phyloP scores from a whole-genome alignment of 1,284 basidiomycete genomes.

The Heterobasidion irregulare region DNA sequence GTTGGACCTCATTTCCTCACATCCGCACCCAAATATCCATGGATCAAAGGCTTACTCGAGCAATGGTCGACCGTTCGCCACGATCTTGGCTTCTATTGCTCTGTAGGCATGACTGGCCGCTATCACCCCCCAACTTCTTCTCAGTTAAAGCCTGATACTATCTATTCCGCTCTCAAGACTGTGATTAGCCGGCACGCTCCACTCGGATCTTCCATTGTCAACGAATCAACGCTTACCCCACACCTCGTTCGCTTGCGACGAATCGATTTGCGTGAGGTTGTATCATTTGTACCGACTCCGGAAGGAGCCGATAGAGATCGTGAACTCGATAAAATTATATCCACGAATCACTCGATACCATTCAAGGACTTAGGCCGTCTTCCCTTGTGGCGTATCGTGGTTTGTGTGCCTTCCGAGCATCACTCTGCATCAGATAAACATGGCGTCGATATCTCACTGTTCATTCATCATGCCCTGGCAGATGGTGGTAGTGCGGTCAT shows the following conservation, averaged over 20 bases:
- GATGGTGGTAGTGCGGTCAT: constrained; percentile 5
- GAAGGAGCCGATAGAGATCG: not conserved
- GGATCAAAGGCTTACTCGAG: constrained; percentile 2
- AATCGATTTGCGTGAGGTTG: constrained; percentile 4
- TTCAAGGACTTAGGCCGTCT: constrained; percentile 3
- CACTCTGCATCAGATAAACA: not conserved
- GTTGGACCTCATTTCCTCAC: too few species aligned
- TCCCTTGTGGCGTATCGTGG: constrained; percentile 4
- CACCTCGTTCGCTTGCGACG: constrained; percentile 4
- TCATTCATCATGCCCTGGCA: constrained; percentile 7
- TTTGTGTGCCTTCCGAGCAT: not conserved
- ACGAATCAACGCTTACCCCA: not conserved
- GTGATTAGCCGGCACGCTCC: constrained; percentile 3
- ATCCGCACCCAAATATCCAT: not conserved
- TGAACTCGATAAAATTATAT: not conserved
- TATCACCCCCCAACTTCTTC: not conserved
- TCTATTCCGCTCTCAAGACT: constrained; percentile 2
- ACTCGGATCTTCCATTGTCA: not conserved
- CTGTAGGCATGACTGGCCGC: constrained; percentile 1
- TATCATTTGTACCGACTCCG: not conserved
- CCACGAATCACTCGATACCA: not conserved
- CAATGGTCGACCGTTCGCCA: constrained; percentile 1
- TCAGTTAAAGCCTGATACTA: not conserved
- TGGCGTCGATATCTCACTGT: constrained; percentile 5
- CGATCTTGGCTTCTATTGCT: constrained; percentile 5